Evolutionary conservation across 2,329 filamentous ascomycete genomes (phyloP).

Genomic region (Hymenotorrendiella dingleyae): DNA sequence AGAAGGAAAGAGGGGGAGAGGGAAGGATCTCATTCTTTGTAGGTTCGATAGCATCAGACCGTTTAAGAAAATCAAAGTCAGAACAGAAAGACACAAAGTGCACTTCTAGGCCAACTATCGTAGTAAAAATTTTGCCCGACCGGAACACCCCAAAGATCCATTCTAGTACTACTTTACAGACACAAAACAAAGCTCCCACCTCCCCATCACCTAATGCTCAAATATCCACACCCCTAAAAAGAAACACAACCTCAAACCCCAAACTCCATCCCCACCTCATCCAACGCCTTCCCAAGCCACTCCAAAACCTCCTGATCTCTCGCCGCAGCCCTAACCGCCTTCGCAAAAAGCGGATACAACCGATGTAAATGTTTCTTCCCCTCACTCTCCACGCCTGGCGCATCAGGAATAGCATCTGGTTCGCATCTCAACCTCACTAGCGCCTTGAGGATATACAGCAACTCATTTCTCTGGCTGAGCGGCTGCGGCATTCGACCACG

Average conservation of each 20-base stretch:
- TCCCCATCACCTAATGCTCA: no score
- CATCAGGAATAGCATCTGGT: constrained; percentile 59
- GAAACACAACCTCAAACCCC: constrained; percentile 26
- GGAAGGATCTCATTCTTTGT: no score
- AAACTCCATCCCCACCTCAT: constrained; percentile 55
- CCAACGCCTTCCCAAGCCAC: constrained; percentile 53
- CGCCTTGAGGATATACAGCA: constrained; percentile 63
- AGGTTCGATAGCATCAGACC: no score
- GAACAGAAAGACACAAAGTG: no score
- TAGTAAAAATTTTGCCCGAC: no score
- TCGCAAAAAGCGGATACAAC: constrained; percentile 72
- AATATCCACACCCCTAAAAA: no score
- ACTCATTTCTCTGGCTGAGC: constrained; percentile 69
- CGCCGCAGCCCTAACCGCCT: constrained; percentile 53
- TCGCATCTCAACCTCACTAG: constrained; percentile 65
- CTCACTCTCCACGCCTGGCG: constrained; percentile 46
- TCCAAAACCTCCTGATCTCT: constrained; percentile 56
- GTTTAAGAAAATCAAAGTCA: no score
- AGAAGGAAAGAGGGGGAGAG: no score
- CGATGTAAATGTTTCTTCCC: constrained; percentile 70
- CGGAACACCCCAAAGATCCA: no score
- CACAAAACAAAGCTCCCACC: no score
- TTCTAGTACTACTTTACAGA: no score
- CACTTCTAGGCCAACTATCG: no score
- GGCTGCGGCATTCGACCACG: constrained; percentile 87